These are phyloP conservation scores for Leccinum subgranulosum DNA, from an alignment of 768 basidiomycete species.

Conservation along the genomic window DNA sequence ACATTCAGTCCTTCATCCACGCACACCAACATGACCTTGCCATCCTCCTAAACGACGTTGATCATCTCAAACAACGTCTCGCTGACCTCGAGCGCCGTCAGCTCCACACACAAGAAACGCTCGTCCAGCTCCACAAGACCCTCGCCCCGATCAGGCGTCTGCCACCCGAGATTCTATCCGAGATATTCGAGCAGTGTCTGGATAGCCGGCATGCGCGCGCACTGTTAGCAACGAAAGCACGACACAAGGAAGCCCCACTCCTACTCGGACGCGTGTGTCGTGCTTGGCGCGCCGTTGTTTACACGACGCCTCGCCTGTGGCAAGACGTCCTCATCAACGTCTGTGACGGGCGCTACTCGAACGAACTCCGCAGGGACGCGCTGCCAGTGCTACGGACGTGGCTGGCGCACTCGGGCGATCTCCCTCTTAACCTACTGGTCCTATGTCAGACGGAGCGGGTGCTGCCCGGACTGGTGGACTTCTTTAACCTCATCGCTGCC, in stretches of 20 bases:
- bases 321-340: conserved; percentile 17
- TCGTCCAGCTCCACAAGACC: conserved; percentile 14
- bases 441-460: conserved; percentile 20
- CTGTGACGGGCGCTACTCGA: conserved; percentile 20
- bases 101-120: background rate
- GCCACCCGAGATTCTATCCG: conserved; percentile 25
- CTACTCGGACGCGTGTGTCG: conserved; percentile 30
- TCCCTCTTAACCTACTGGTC: conserved; percentile 19
- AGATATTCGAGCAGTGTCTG: conserved; percentile 26
- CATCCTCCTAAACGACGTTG: conserved; percentile 8
- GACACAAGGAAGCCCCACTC: conserved; percentile 20
- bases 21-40: conserved; percentile 15
- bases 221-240: background rate
- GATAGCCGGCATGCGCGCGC: background rate
- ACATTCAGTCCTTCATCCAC: conserved; percentile 15
- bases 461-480: conserved; percentile 17
- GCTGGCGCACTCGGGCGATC: conserved; percentile 20
- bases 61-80: conserved; percentile 6
- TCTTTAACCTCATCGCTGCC: conserved; percentile 18
- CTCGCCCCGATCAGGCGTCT: conserved; percentile 24
- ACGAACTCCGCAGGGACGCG: conserved; percentile 16
- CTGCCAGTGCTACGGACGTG: conserved; percentile 19
- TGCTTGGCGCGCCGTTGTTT: conserved; percentile 24
- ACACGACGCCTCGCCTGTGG: conserved; percentile 29
- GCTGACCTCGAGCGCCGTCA: conserved; percentile 11